These are phyloP conservation scores for Parvularia atlantis DNA, from an alignment of 78 protist species.

Conservation along the genomic window DNA sequence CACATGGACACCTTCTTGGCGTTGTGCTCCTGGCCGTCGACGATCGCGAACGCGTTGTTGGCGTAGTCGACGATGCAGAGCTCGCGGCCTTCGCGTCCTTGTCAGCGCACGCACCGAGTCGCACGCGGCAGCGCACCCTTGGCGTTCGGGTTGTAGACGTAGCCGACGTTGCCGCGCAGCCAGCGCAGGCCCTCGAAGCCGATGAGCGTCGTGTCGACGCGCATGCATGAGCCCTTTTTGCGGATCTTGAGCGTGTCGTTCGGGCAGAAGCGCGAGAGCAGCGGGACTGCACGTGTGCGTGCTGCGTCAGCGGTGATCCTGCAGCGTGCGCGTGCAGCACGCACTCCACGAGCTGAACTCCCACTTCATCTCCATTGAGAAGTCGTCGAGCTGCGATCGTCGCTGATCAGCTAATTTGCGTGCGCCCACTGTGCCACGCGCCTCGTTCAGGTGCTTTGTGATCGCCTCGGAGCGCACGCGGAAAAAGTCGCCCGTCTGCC, in stretches of 20 bases:
- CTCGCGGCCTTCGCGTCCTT: too few relatives aligned
- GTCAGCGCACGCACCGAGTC: too few relatives aligned
- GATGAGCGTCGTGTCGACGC: slow-evolving; percentile 40
- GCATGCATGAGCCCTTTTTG: slow-evolving; percentile 34
- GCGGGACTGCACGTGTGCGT: background rate
- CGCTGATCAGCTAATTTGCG: background rate
- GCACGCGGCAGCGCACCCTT: slow-evolving; percentile 9
- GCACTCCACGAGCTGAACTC: slow-evolving; percentile 4
- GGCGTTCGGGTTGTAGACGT: background rate
- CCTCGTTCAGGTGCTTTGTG: too few relatives aligned
- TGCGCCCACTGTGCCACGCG: background rate
- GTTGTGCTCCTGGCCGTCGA: background rate
- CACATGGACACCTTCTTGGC: too few relatives aligned
- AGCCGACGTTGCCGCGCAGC: slow-evolving; percentile 38
- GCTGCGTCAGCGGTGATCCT: background rate
- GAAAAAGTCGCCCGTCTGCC: background rate
- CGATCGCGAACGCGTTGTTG: background rate
- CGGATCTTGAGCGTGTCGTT: slow-evolving; percentile 1
- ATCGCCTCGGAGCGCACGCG: background rate
- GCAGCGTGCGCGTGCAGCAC: background rate
- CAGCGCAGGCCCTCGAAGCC: slow-evolving; percentile 36
- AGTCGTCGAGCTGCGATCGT: background rate
- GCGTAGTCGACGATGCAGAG: background rate
- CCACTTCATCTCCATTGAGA: slow-evolving; percentile 6
- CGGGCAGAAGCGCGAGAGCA: slow-evolving; percentile 5